Evolutionary conservation across 441 rosid genomes (phyloP).

Genomic region (Corymbia citriodora): DNA sequence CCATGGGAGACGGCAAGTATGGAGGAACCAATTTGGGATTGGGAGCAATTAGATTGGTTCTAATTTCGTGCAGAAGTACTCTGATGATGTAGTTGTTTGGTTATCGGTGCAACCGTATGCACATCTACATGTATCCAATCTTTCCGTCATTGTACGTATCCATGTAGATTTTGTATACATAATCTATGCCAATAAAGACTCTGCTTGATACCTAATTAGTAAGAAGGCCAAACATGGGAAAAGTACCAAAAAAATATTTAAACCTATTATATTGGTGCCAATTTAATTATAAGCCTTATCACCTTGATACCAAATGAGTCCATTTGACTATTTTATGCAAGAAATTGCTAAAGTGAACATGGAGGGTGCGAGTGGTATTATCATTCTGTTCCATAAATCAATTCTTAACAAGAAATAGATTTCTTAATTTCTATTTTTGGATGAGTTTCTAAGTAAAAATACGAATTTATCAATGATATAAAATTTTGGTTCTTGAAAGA

Average conservation of each 20-base stretch:
- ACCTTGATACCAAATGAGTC: background rate
- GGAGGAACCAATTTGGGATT: background rate
- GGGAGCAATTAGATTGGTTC: background rate
- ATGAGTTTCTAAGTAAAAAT: too few relatives aligned
- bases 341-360: too few relatives aligned
- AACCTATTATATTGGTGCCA: background rate
- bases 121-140: background rate
- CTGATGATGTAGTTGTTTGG: background rate
- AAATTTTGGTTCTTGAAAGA: too few relatives aligned
- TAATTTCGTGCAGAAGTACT: background rate
- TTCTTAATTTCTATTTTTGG: too few relatives aligned
- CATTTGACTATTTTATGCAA: background rate
- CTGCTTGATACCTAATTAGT: background rate
- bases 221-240: background rate
- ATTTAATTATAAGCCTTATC: too few relatives aligned
- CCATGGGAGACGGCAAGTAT: background rate
- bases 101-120: background rate
- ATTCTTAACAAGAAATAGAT: too few relatives aligned
- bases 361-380: too few relatives aligned
- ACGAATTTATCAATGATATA: too few relatives aligned
- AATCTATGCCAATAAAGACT: background rate
- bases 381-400: too few relatives aligned
- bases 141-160: background rate
- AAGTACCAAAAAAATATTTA: background rate
- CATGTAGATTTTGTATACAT: background rate